phyloP scores from a whole-genome alignment of 2,329 filamentous ascomycete genomes.

The Pseudocercospora crystallina region DNA sequence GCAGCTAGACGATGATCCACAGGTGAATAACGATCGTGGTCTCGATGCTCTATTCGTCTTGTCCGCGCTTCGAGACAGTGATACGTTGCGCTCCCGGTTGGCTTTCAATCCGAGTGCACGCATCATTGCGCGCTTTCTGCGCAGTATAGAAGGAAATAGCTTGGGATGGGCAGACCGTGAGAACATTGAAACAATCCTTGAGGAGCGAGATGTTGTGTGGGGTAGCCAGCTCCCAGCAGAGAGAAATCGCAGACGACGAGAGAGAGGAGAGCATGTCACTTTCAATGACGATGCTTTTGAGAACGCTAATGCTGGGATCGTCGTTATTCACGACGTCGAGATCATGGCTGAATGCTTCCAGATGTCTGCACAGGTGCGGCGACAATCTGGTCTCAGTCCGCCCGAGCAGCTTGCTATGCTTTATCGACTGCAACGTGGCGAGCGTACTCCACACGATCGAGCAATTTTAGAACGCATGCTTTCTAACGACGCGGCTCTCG shows the following conservation, averaged over 20 bases:
- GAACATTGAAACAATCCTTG: slow-evolving; percentile 11
- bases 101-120: not conserved
- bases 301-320: slow-evolving; percentile 8
- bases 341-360: slow-evolving; percentile 34
- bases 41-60: slow-evolving; percentile 23
- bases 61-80: slow-evolving; percentile 6
- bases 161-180: slow-evolving; percentile 10
- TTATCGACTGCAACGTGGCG: slow-evolving; percentile 29
- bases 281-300: slow-evolving; percentile 19
- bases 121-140: slow-evolving; percentile 7
- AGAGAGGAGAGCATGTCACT: slow-evolving; percentile 16
- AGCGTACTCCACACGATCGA: slow-evolving; percentile 24
- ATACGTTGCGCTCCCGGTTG: slow-evolving; percentile 5
- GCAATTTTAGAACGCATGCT: slow-evolving; percentile 27
- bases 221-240: slow-evolving; percentile 19
- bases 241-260: slow-evolving; percentile 18
- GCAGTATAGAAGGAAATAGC: slow-evolving; percentile 7
- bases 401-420: slow-evolving; percentile 30
- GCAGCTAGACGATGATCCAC: slow-evolving; percentile 20
- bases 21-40: slow-evolving; percentile 19
- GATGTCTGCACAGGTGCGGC: slow-evolving; percentile 29
- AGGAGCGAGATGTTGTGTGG: slow-evolving; percentile 17
- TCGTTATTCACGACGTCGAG: slow-evolving; percentile 27
- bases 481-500: slow-evolving; percentile 16
- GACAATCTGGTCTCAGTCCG: slow-evolving; percentile 20